A percentile compares a stretch with the other conserved stretches of the same genome.
Evolutionary conservation across 176 grass and related monocot species (phyloP).

Genomic region (Raddia distichophylla): DNA sequence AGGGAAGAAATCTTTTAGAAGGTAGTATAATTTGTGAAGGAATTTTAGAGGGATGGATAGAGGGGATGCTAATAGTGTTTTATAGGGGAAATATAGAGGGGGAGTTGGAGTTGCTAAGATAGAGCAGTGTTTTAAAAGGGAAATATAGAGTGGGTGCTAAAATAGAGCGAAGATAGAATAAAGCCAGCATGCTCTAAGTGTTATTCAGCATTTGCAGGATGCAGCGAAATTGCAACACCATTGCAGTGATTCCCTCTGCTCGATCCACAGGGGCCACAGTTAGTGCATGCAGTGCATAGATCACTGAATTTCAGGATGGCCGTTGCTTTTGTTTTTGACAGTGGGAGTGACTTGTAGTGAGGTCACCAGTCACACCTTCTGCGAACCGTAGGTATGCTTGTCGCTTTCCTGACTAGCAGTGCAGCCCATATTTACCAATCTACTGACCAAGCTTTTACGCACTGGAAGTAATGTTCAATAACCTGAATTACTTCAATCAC

Average conservation of each 20-base stretch:
- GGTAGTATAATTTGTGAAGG: too few species aligned
- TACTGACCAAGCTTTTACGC: slow-evolving; percentile 11
- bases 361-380: neutral
- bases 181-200: neutral
- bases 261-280: neutral
- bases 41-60: too few species aligned
- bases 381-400: neutral
- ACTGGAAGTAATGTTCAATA: neutral
- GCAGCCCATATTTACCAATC: neutral
- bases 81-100: too few species aligned
- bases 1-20: too few species aligned
- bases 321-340: neutral
- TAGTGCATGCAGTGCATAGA: neutral
- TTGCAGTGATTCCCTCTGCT: neutral
- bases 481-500: neutral
- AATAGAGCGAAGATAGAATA: too few species aligned
- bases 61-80: too few species aligned
- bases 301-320: neutral
- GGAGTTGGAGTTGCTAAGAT: too few species aligned
- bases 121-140: too few species aligned
- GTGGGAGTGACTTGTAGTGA: neutral
- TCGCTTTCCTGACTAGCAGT: neutral
- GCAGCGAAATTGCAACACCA: neutral
- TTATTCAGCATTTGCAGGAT: neutral
- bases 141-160: neutral